These are phyloP conservation scores for Metarhizium rileyi DNA, from an alignment of 2,329 filamentous ascomycete species.

Conservation along the genomic window DNA sequence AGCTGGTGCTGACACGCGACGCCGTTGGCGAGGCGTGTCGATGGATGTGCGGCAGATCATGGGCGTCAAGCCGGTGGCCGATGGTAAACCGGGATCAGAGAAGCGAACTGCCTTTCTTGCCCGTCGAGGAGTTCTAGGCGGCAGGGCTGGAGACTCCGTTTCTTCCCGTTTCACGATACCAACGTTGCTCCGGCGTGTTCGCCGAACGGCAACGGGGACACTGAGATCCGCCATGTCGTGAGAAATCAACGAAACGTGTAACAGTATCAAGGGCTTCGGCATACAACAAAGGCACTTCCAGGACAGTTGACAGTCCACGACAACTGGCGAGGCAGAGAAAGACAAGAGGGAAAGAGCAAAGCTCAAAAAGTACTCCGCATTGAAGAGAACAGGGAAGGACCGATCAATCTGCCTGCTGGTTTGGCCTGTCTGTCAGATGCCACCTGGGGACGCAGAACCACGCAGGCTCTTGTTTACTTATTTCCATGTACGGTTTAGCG, in stretches of 20 bases:
- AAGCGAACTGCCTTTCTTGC: constrained; percentile 45
- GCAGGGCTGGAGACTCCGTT: constrained; percentile 7
- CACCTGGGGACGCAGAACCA: neutral
- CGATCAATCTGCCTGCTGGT: neutral
- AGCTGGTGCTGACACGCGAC: constrained; percentile 36
- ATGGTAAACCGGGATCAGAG: constrained; percentile 43
- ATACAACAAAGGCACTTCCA: neutral
- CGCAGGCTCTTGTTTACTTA: constrained; percentile 33
- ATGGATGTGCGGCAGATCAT: constrained; percentile 45
- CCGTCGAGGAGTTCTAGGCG: constrained; percentile 21
- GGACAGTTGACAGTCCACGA: neutral
- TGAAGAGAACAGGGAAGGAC: constrained; percentile 1
- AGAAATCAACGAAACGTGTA: neutral
- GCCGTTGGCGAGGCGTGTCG: constrained; percentile 23
- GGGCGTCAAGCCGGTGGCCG: constrained; percentile 47
- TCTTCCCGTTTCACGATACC: constrained; percentile 18
- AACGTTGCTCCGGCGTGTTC: constrained; percentile 36
- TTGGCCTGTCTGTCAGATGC: neutral
- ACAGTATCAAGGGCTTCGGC: neutral
- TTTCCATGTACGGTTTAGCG: constrained; percentile 31
- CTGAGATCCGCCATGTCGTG: constrained; percentile 29
- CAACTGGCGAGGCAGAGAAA: neutral
- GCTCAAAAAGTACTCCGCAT: neutral
- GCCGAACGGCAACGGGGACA: constrained; percentile 46
- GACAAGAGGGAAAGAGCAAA: neutral